Evolutionary conservation across 2,329 filamentous ascomycete genomes (phyloP).

Genomic region (Diplodia scrobiculata): DNA sequence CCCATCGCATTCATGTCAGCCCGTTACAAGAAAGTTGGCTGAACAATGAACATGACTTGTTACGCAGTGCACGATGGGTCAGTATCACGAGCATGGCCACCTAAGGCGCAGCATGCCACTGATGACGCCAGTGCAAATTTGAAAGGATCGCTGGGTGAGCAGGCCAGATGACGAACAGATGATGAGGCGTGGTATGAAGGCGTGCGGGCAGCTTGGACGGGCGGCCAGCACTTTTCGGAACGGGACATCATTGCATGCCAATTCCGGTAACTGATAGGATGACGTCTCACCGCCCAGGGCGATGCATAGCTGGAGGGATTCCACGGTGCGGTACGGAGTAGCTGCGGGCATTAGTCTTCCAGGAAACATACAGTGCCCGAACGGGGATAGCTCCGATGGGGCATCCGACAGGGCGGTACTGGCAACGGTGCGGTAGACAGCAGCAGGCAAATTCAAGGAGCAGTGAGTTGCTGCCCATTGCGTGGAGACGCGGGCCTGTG

Average conservation of each 20-base stretch:
- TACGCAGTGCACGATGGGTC: background rate
- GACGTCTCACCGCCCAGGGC: slow-evolving; percentile 20
- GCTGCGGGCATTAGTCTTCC: slow-evolving; percentile 1
- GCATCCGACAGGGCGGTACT: background rate
- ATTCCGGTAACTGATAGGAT: slow-evolving; percentile 15
- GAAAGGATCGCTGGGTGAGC: background rate
- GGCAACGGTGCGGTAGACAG: background rate
- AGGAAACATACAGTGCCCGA: background rate
- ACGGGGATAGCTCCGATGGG: slow-evolving; percentile 10
- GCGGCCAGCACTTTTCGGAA: slow-evolving; percentile 12
- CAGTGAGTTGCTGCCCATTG: background rate
- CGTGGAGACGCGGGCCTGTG: background rate
- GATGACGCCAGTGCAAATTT: background rate
- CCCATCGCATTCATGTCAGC: slow-evolving; percentile 17
- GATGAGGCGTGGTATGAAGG: slow-evolving; percentile 11
- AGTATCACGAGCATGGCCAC: background rate
- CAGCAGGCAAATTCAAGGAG: background rate
- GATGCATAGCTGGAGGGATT: background rate
- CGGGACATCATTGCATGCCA: slow-evolving; percentile 5
- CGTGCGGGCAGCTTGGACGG: background rate
- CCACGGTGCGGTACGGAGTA: background rate
- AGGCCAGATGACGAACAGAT: slow-evolving; percentile 8
- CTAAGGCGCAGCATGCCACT: slow-evolving; percentile 4
- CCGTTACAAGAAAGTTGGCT: background rate
- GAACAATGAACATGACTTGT: slow-evolving; percentile 14